A percentile compares a stretch with the other conserved stretches of the same genome.
Conservation (phyloP, 768 basidiomycete genomes). For the Collybiopsis confluens region DNA sequence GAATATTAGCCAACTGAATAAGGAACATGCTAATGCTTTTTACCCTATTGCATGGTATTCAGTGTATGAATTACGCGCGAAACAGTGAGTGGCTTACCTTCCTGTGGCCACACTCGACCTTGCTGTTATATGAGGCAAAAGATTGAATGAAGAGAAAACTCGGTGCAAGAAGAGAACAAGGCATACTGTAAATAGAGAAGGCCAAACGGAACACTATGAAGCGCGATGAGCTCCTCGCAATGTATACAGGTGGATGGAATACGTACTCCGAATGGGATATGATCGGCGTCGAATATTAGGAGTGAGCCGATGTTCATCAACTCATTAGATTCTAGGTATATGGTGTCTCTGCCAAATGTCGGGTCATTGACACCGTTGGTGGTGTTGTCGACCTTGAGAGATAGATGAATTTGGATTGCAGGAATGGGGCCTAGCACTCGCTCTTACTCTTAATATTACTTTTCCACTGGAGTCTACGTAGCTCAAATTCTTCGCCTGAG, state of each 20-base stretch:
- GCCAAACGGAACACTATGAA: conserved; percentile 56
- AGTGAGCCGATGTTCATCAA: conserved; percentile 16
- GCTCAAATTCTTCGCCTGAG: conserved; percentile 9
- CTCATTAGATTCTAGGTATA: conserved; percentile 1
- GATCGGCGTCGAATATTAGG: conserved; percentile 10
- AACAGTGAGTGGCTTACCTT: background rate
- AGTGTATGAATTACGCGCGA: too few species aligned
- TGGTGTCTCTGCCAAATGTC: conserved; percentile 3
- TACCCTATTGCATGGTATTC: too few species aligned
- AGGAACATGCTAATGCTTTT: too few species aligned
- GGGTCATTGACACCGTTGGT: conserved; percentile 8
- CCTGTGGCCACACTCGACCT: conserved; percentile 35
- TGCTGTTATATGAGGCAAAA: conserved; percentile 14
- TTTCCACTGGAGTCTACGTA: conserved; percentile 14
- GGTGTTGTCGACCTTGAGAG: conserved; percentile 20
- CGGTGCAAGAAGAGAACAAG: too few species aligned
- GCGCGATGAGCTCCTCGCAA: too few species aligned
- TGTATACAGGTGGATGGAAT: background rate
- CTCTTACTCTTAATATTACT: conserved; percentile 8
- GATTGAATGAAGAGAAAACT: too few species aligned
- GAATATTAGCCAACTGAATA: too few species aligned
- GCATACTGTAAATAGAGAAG: conserved; percentile 26
- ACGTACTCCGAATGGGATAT: conserved; percentile 13
- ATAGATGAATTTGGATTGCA: too few species aligned
- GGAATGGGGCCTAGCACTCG: too few species aligned